These are phyloP conservation scores for Clonostachys solani DNA, from an alignment of 2,329 filamentous ascomycete genomes.

Conservation along the genomic window DNA sequence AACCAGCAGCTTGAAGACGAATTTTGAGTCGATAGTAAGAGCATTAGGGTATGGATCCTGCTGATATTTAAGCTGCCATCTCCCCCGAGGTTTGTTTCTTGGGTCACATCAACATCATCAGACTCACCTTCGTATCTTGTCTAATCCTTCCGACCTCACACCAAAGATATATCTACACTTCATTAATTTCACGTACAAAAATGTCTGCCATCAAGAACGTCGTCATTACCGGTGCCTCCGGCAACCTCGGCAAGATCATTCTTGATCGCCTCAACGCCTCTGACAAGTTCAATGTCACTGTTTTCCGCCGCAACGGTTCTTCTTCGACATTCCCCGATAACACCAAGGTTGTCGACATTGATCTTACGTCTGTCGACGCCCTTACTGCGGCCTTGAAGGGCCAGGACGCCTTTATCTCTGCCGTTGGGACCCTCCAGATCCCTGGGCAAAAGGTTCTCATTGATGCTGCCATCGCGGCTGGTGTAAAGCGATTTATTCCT, in stretches of 20 bases:
- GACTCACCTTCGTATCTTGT: too few species aligned
- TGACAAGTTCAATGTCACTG: slow-evolving; percentile 25
- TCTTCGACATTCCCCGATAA: slow-evolving; percentile 28
- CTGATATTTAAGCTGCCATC: too few species aligned
- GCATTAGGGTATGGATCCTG: too few species aligned
- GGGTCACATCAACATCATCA: too few species aligned
- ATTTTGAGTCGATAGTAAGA: too few species aligned
- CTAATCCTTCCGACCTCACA: too few species aligned
- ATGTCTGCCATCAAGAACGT: slow-evolving; percentile 30
- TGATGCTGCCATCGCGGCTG: slow-evolving; percentile 53
- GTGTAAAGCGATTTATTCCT: slow-evolving; percentile 57
- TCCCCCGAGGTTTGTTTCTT: too few species aligned
- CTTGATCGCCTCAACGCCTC: slow-evolving; percentile 20
- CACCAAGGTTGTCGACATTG: slow-evolving; percentile 22
- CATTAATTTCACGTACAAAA: slow-evolving; percentile 14
- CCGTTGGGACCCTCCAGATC: slow-evolving; percentile 28
- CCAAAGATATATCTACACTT: neutral
- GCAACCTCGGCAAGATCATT: slow-evolving; percentile 24
- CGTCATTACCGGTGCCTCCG: slow-evolving; percentile 27
- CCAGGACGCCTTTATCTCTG: slow-evolving; percentile 49
- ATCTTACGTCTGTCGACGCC: slow-evolving; percentile 35
- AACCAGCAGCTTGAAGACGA: too few species aligned
- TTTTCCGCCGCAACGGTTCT: slow-evolving; percentile 33
- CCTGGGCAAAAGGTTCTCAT: slow-evolving; percentile 37
- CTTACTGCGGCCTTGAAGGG: slow-evolving; percentile 46